A percentile compares a stretch with the other conserved stretches of the same genome.
Conservation (phyloP, 2,329 filamentous ascomycete species). For the Paraconiothyrium brasiliense region DNA sequence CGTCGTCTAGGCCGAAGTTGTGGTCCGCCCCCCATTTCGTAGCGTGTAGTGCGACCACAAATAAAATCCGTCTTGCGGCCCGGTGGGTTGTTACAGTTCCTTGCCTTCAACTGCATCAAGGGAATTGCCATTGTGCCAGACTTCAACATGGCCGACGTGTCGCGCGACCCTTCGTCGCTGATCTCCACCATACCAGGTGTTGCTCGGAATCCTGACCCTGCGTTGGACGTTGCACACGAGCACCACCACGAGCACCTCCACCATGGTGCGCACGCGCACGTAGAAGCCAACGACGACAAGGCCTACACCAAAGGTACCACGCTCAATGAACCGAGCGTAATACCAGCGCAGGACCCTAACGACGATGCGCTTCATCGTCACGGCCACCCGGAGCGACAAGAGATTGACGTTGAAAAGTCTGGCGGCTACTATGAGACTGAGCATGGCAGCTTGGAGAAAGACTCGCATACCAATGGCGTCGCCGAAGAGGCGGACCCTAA, state of each 20-base stretch:
- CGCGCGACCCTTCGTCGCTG: constrained; percentile 35
- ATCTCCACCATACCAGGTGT: constrained; percentile 46
- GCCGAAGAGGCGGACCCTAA: constrained; percentile 42
- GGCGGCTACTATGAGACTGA: constrained; percentile 51
- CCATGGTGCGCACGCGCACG: constrained; percentile 45
- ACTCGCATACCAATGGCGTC: constrained; percentile 24
- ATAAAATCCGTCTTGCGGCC: constrained; percentile 41
- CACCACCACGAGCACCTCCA: constrained; percentile 52
- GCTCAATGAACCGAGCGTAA: constrained; percentile 40
- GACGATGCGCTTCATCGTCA: constrained; percentile 54
- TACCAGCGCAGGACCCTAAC: constrained; percentile 46
- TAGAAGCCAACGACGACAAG: constrained; percentile 35
- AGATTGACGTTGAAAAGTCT: constrained; percentile 46
- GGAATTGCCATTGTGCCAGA: constrained; percentile 43
- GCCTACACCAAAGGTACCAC: constrained; percentile 50
- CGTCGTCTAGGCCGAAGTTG: constrained; percentile 40
- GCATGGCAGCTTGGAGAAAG: constrained; percentile 53
- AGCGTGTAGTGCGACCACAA: constrained; percentile 40
- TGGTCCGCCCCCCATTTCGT: constrained; percentile 38
- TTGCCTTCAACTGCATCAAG: constrained; percentile 31
- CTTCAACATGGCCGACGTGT: constrained; percentile 44
- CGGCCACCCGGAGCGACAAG: constrained; percentile 36
- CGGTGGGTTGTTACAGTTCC: constrained; percentile 33
- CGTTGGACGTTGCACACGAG: constrained; percentile 48
- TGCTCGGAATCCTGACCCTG: constrained; percentile 46